These are phyloP conservation scores for Allium fistulosum DNA, from an alignment of 106 monocot species.

Conservation along the genomic window DNA sequence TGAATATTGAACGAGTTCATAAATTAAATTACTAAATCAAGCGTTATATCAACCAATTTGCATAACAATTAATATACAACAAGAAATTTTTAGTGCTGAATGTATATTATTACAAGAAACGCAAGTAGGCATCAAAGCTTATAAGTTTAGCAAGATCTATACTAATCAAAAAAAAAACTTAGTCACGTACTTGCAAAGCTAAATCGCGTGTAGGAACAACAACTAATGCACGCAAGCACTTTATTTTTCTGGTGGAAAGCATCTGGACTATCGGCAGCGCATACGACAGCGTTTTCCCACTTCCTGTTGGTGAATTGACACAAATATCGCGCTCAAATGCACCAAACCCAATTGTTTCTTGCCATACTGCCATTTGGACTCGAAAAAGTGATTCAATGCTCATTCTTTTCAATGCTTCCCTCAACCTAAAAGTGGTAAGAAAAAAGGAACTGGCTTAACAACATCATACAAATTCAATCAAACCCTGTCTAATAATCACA, in stretches of 20 bases:
- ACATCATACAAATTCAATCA: not conserved
- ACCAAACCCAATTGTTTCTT: conserved; percentile 83
- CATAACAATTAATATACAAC: too few relatives aligned
- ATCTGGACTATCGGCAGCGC: conserved; percentile 88
- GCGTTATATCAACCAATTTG: too few relatives aligned
- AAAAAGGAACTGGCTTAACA: not conserved
- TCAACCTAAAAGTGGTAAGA: conserved; percentile 36
- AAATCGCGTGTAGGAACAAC: conserved; percentile 90
- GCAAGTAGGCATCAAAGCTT: not conserved
- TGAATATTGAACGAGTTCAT: too few relatives aligned
- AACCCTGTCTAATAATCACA: too few relatives aligned
- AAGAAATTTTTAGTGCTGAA: too few relatives aligned
- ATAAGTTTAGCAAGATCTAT: too few relatives aligned
- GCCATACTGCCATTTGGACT: conserved; percentile 89
- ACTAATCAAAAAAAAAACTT: not conserved
- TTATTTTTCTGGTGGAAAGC: conserved; percentile 60
- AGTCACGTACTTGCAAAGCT: conserved; percentile 57
- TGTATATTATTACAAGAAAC: too few relatives aligned
- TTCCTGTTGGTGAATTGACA: conserved; percentile 95
- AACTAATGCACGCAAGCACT: conserved; percentile 69
- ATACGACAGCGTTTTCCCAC: conserved; percentile 95
- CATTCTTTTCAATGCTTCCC: conserved; percentile 50
- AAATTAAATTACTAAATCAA: too few relatives aligned
- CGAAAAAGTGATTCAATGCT: conserved; percentile 68
- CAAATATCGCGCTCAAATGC: conserved; percentile 86